Evolutionary conservation across 106 monocot species (phyloP), one percentile per base, ranked within the genome.

Genomic region (Dendrobium nobile): DNA sequence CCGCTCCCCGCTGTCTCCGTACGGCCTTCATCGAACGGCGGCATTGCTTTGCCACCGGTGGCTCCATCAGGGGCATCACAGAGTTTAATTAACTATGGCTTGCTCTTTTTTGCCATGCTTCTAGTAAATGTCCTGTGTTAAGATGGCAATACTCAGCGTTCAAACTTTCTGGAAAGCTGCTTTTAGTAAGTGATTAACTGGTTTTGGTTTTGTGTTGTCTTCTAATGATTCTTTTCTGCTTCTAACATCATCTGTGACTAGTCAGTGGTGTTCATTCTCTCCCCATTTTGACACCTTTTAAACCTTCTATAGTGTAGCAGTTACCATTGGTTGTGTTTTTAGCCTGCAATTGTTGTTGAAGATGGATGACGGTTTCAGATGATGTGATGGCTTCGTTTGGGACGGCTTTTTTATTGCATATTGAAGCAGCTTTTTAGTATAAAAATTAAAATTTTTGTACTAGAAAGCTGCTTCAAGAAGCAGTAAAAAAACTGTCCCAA

Each of bases 1-100:
- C 81, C 85, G 27, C 73, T 81, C 9, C 79, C 82, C 41, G 18
- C 85, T 1, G 82, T 54, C 51, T 54, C 72, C 1, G 4, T 58
- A 0, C 70, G 68, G 37, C 77, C 77, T 4, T 17, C 54, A 9
- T 17, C 9, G 24, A 75, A 18, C 7, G 41, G 43, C 2, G 1
- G 26, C 26, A 13, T 11, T 27, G 47, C 51, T 27, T 7, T 51
- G 51, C 51, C n/a, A 18, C 47, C 40, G 15, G 77, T 72, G 3
- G 54, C 82, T 54, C 37, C 77, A 28, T 47, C 77, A 11, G 45
- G 77, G 8, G 28, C 13, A 9, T 54, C 24, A 11, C 41, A 20
- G 74, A 20, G n/a, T 17, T 0, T 22, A 18, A 5, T 13, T 9
- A 17, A 16, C 44, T 44, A 43, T 22, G n/a, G 41, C 44, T 75